These are phyloP conservation scores for Lasiodiplodia citricola DNA, from an alignment of 2,329 filamentous ascomycete species.

Conservation along the genomic window DNA sequence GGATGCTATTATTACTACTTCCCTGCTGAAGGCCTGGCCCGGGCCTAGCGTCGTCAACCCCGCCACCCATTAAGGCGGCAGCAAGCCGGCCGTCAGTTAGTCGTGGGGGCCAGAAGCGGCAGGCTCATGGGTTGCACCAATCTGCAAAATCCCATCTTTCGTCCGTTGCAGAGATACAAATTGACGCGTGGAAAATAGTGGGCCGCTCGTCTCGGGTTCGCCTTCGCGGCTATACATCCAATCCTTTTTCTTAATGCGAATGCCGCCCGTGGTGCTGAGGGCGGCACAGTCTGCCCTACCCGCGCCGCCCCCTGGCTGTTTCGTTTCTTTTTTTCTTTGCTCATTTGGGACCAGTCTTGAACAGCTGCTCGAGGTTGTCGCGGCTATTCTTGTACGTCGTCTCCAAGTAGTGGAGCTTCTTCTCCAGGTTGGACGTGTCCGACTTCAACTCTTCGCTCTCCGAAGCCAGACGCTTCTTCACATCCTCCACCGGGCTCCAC, in stretches of 20 bases:
- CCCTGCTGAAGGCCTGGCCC: constrained; percentile 7
- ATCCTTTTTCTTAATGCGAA: constrained; percentile 32
- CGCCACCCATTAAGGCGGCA: constrained; percentile 1
- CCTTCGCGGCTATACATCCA: constrained; percentile 3
- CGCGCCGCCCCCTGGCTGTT: constrained; percentile 33
- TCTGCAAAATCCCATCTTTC: not conserved
- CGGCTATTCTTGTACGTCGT: constrained; percentile 94
- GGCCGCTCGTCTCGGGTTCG: not conserved
- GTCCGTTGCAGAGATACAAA: not conserved
- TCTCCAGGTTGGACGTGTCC: constrained; percentile 81
- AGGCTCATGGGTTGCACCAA: not conserved
- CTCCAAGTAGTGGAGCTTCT: constrained; percentile 91
- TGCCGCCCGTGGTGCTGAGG: constrained; percentile 39
- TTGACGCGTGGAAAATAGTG: not conserved
- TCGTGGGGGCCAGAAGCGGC: constrained; percentile 16
- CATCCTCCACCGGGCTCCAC: constrained; percentile 70
- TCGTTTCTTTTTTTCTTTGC: constrained; percentile 27
- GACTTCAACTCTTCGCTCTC: constrained; percentile 77
- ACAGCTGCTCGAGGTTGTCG: constrained; percentile 87
- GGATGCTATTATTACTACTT: constrained; percentile 26
- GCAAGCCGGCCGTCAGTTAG: not conserved
- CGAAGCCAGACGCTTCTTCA: constrained; percentile 75
- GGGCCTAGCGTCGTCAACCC: constrained; percentile 13
- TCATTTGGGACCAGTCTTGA: constrained; percentile 55
- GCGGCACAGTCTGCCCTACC: constrained; percentile 27